Base-by-base conservation (phyloP, 2,329 filamentous ascomycete species). In the Lasiodiplodia gonubiensis region DNA sequence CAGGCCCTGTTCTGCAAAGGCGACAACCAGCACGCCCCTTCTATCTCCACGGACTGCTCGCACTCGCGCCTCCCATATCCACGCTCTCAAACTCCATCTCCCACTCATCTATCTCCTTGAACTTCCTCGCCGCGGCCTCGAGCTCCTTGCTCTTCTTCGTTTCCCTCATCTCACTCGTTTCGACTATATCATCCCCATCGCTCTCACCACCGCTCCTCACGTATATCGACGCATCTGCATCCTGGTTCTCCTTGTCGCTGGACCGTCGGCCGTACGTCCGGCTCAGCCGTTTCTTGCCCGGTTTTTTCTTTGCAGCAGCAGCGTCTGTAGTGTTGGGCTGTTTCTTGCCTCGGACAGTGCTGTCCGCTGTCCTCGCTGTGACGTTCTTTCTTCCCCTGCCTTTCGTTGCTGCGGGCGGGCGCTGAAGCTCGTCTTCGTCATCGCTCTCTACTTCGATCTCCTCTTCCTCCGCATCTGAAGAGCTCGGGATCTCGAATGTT, bases 81-180 rank as follows among this genome's bases (percentile, higher is more conserved):
- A 80, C 76, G 64, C 79, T 83, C 74, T 84, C 83, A 72, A 84
- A 85, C 55, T 84, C 82, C 74, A 85, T 77, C 68, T 84, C 82
- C 76, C 82, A 84, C 27, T 79, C 73, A 71, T 85, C 83, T 5
- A 85, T 79, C 66, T 84, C 82, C 30, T 77, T 80, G 70, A 85
- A 85, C 71, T 83, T 84, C 70, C 80, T 78, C 69, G 78, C 79
- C 30, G 81, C 80, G 1, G 76, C 80, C 69, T 78, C 77, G 42
- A 85, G 72, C 71, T 81, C 79, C 30, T 77, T 77, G 5, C 72
- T 69, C 70, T 78, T 75, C 18, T 67, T 72, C 35, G 72, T 68
- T 35, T 21, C 59, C 53, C 37, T 33, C 42, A 57, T 51, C 33
- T 16, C 73, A 74, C 16, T 72, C 73, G 21, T 71, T 72, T 18